Percentiles rank a stretch among this genome's conserved stretches.
Conservation (phyloP, 345 rosid species). For the Theobroma cacao region DNA sequence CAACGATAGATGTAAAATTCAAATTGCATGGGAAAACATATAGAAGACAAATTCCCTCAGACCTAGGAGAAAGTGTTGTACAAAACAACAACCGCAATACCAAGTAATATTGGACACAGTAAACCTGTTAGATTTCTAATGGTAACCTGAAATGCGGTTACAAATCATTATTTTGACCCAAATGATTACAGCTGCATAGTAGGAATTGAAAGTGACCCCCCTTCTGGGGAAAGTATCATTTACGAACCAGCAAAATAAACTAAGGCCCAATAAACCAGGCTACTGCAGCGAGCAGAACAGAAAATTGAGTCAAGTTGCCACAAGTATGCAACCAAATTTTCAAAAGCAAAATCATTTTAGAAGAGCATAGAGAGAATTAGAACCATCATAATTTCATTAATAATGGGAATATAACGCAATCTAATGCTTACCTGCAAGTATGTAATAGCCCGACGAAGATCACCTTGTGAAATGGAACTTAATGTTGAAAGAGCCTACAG, state of each 20-base stretch:
- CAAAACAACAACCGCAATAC: no score
- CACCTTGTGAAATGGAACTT: conserved; percentile 89
- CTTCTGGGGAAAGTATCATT: neutral
- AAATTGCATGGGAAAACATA: no score
- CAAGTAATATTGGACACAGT: neutral
- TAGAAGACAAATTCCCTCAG: no score
- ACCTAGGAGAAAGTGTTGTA: no score
- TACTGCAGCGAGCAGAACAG: neutral
- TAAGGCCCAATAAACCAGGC: neutral
- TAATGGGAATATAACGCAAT: neutral
- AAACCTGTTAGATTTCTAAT: neutral
- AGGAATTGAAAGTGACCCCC: neutral
- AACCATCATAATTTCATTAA: neutral
- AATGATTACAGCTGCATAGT: neutral
- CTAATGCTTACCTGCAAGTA: conserved; percentile 68
- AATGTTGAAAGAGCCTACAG: conserved; percentile 81
- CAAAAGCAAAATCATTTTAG: neutral
- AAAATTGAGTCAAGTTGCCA: neutral
- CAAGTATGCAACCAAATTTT: neutral
- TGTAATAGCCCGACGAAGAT: conserved; percentile 96
- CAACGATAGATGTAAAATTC: no score
- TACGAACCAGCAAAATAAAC: neutral
- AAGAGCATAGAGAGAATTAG: neutral
- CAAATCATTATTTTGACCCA: neutral
- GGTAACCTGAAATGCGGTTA: neutral